A percentile compares a stretch with the other conserved stretches of the same genome.
Evolutionary conservation across 495 filamentous ascomycete genomes (phyloP).

Genomic region (Chaetomium fimeti): DNA sequence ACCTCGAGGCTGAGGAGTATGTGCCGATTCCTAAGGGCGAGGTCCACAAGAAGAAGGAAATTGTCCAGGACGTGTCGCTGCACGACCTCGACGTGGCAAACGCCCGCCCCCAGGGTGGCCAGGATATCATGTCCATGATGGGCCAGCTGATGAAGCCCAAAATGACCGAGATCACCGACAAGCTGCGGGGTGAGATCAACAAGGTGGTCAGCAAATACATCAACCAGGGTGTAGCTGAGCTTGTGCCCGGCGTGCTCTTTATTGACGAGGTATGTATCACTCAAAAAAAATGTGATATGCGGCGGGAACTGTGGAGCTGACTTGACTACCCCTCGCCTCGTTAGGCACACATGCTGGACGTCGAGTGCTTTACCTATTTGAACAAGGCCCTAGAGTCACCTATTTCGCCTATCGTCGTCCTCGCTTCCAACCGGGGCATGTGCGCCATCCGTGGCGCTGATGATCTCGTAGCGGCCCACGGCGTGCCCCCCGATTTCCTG

Average conservation of each 20-base stretch:
- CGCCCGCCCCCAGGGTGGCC: conserved; percentile 87
- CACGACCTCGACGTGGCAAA: conserved; percentile 97
- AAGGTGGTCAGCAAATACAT: conserved; percentile 98
- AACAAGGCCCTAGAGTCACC: conserved; percentile 91
- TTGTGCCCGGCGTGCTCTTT: conserved; percentile 94
- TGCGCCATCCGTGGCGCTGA: conserved; percentile 84
- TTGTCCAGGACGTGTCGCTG: conserved; percentile 97
- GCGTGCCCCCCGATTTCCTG: conserved; percentile 88
- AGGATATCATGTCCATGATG: conserved; percentile 99
- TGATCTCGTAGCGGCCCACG: conserved; percentile 81
- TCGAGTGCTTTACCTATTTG: conserved; percentile 98
- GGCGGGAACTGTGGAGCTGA: conserved; percentile 15
- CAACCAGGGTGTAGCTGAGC: conserved; percentile 95
- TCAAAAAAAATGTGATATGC: conserved; percentile 1
- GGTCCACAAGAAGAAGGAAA: conserved; percentile 99
- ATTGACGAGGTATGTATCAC: conserved; percentile 81
- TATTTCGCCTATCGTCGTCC: conserved; percentile 94
- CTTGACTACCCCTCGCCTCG: conserved; percentile 23
- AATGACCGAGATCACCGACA: conserved; percentile 98
- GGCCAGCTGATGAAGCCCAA: conserved; percentile 98
- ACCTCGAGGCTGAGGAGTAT: conserved; percentile 97
- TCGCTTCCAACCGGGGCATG: conserved; percentile 93
- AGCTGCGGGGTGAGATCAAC: conserved; percentile 92
- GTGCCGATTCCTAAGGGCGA: conserved; percentile 98
- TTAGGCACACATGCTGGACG: conserved; percentile 96